Evolutionary conservation across 1,284 basidiomycete genomes (phyloP), one percentile per base, ranked within the genome.

Genomic region (Coriolopsis trogii): DNA sequence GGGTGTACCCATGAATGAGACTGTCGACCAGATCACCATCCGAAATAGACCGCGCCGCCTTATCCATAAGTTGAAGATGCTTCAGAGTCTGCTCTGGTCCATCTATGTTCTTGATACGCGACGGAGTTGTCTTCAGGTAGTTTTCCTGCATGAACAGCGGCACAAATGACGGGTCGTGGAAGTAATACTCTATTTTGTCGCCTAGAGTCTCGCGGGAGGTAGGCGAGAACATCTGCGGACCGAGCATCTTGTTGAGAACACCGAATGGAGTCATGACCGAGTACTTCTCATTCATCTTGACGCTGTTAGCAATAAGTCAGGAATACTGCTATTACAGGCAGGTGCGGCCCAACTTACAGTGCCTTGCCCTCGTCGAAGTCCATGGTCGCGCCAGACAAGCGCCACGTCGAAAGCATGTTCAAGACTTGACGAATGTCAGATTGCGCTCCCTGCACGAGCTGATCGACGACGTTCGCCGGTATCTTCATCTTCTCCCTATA

Each of bases 381-480:
- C 87, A 97, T 93, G 3, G 82, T 79, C 49, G 77, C 68, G 62
- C 79, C 85, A 13, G 88, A 88, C 20, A 95, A 73, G 67, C 88
- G 93, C 92, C 93, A 99, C 0, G 95, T 98, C 9, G 95, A 96
- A 6, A 99, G 78, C 94, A 99, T 98, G 68, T 98, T 99, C 59
- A 98, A 76, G 5, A 99, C 92, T 66, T 96, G 93, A 5, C 96
- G 90, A 53, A 99, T 96, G 70, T 99, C 96, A 3, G 93, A 95
- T 62, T 97, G 92, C 9, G 94, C 82, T 6, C 95, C 91, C 8
- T 77, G 73, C 55, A 99, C 84, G 24, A 99, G 87, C 67, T 97
- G 91, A 64, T 98, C 96, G 41, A 99, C 77, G 30, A 96, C 96
- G 53, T 93, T 93, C 1, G 86, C 82, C 0, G 92, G 89, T 25